Base-by-base conservation (phyloP, 2,329 filamentous ascomycete genomes). In the Fusarium beomiforme region DNA sequence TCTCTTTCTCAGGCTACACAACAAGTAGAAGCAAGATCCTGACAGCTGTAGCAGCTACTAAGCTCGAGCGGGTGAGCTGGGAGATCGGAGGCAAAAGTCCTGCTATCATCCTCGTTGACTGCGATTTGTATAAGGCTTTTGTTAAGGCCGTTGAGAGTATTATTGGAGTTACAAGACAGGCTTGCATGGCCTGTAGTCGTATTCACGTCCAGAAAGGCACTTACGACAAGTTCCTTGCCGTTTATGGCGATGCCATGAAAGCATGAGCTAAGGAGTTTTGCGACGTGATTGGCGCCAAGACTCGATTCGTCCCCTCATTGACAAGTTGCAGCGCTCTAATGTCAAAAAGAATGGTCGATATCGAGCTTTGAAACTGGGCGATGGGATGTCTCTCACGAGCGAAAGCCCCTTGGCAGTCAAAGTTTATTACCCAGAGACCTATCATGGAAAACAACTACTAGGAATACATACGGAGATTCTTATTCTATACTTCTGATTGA, bases 401-500 rank as follows among this genome's bases (percentile, higher is more conserved):
- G 8, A 12, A 5, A 26, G 19, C 0, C 7, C 23, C 17, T 7
- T 26, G 8, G 7, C 7, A 8, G 17, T 26, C 17, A 26, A 19
- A 23, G 16, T 24, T 17, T 8, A 16, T 8, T 16, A 17, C 23
- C 3, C n/a, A n/a, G n/a, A n/a, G n/a, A n/a, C n/a, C n/a, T n/a
- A n/a, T n/a, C n/a, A n/a, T n/a, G n/a, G n/a, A n/a, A n/a, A n/a
- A 24, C 6, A 0, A 4, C 12, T 24, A 24, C 14, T 44, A 26
- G 14, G 1, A 19, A 12, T 34, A 10, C 5, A 9, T 17, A 14
- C 4, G n/a, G 12, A 17, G 23, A 8, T 46, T 29, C 24, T n/a
- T 5, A 6, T 29, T 46, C 8, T 10, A 14, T 8, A 7, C 12
- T 17, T 1, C 29, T n/a, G 0, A 29, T 29, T 12, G 24, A n/a